Conservation (phyloP, 169 alveolate genomes). For the Miamiensis avidus region DNA sequence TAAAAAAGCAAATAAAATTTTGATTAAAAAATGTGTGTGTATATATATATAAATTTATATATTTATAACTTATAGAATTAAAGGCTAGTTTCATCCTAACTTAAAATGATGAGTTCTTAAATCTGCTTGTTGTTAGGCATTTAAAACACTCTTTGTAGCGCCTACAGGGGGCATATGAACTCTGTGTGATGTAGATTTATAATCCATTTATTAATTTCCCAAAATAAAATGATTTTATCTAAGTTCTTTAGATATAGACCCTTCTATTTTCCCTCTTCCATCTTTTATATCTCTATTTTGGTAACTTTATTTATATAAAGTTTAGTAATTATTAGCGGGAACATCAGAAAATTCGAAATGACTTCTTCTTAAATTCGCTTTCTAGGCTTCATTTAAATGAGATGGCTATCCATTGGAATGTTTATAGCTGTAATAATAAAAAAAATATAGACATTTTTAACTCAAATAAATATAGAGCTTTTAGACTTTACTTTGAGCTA, state of each 20-base stretch:
- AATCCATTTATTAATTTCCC: conserved; percentile 1
- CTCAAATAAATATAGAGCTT: no score
- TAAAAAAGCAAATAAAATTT: no score
- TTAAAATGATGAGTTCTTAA: conserved; percentile 26
- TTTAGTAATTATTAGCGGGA: background rate
- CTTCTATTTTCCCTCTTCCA: conserved; percentile 19
- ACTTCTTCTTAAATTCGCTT: conserved; percentile 22
- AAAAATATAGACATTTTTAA: no score
- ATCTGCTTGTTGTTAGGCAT: background rate
- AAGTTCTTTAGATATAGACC: conserved; percentile 3
- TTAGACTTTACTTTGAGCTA: background rate
- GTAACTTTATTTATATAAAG: conserved; percentile 2
- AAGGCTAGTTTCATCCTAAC: conserved; percentile 16
- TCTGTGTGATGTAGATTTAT: conserved; percentile 4
- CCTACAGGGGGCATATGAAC: background rate
- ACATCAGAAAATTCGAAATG: conserved; percentile 20
- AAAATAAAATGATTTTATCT: conserved; percentile 14
- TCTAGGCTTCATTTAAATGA: background rate
- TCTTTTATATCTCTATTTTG: conserved; percentile 5
- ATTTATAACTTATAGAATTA: no score
- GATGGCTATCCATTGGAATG: background rate
- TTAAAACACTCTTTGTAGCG: background rate
- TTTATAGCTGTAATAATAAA: background rate
- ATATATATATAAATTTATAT: no score
- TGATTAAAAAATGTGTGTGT: no score